phyloP scores from a whole-genome alignment of 352 stramenopile genomes.

The Thalassiosira ordinaria region DNA sequence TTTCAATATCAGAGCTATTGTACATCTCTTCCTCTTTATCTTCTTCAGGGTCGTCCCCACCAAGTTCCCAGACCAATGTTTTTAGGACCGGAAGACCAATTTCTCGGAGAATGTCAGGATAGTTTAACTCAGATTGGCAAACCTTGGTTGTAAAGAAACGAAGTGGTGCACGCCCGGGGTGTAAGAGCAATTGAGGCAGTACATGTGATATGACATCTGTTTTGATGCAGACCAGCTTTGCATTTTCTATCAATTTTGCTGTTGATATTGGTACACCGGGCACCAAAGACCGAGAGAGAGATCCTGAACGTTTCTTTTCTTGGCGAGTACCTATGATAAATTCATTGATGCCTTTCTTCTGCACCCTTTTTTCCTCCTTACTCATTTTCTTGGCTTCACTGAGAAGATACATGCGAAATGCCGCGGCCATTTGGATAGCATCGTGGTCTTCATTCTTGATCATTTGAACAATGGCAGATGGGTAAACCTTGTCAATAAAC shows the following conservation, averaged over 20 bases:
- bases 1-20: conserved; percentile 38
- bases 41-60: conserved; percentile 56
- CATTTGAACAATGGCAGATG: conserved; percentile 47
- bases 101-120: conserved; percentile 64
- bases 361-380: conserved; percentile 50
- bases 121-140: conserved; percentile 60
- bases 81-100: conserved; percentile 74
- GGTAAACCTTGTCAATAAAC: conserved; percentile 57
- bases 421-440: conserved; percentile 62
- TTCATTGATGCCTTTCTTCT: conserved; percentile 52
- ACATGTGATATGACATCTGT: conserved; percentile 68
- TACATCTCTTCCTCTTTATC: conserved; percentile 56
- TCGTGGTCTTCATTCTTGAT: conserved; percentile 65
- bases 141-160: conserved; percentile 74
- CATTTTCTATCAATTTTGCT: conserved; percentile 59
- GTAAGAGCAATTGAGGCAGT: conserved; percentile 69
- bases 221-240: conserved; percentile 68
- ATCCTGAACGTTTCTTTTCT: conserved; percentile 23
- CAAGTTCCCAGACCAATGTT: conserved; percentile 75
- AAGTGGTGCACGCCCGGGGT: conserved; percentile 52
- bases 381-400: conserved; percentile 45
- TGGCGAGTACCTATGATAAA: conserved; percentile 42
- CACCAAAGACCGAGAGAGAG: conserved; percentile 41
- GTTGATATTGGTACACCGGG: conserved; percentile 55
- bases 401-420: conserved; percentile 68